Evolutionary conservation across 805 yeast genomes (phyloP).

Genomic region (Kuraishia hungarica): DNA sequence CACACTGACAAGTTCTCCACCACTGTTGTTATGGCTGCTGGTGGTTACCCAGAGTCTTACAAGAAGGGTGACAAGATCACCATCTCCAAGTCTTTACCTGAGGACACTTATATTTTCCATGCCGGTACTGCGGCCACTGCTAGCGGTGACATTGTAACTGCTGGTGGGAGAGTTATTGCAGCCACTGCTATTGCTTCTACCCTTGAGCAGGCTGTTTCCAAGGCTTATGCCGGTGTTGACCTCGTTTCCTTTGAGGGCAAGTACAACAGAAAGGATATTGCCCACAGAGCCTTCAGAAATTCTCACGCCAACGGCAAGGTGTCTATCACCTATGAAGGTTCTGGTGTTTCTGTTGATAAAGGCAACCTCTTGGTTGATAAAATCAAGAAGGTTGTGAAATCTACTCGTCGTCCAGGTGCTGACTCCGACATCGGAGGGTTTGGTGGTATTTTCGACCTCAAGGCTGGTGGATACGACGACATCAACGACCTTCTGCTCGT

Average conservation of each 20-base stretch:
- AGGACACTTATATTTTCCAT: conserved; percentile 75
- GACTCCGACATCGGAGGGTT: conserved; percentile 98
- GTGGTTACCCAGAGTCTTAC: conserved; percentile 91
- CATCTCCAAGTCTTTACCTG: conserved; percentile 35
- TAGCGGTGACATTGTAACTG: conserved; percentile 61
- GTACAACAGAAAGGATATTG: conserved; percentile 89
- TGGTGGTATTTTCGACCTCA: conserved; percentile 92
- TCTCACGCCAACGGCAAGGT: conserved; percentile 16
- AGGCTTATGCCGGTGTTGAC: conserved; percentile 80
- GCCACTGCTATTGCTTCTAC: conserved; percentile 78
- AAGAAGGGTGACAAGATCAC: conserved; percentile 80
- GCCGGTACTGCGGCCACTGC: conserved; percentile 73
- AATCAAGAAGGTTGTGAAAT: conserved; percentile 83
- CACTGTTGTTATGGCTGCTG: conserved; percentile 94
- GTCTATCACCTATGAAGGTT: conserved; percentile 79
- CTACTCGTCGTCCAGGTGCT: conserved; percentile 93
- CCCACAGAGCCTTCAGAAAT: conserved; percentile 87
- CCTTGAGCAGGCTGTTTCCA: conserved; percentile 71
- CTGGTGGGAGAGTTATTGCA: conserved; percentile 97
- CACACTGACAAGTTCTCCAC: conserved; percentile 59
- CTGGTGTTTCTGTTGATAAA: conserved; percentile 96
- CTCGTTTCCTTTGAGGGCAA: conserved; percentile 63
- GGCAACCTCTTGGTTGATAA: conserved; percentile 88
- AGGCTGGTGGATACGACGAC: conserved; percentile 74
- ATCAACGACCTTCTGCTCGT: conserved; percentile 76